A percentile compares a stretch with the other conserved stretches of the same genome.
Evolutionary conservation across 441 rosid genomes (phyloP).

Genomic region (Lepidium campestre): DNA sequence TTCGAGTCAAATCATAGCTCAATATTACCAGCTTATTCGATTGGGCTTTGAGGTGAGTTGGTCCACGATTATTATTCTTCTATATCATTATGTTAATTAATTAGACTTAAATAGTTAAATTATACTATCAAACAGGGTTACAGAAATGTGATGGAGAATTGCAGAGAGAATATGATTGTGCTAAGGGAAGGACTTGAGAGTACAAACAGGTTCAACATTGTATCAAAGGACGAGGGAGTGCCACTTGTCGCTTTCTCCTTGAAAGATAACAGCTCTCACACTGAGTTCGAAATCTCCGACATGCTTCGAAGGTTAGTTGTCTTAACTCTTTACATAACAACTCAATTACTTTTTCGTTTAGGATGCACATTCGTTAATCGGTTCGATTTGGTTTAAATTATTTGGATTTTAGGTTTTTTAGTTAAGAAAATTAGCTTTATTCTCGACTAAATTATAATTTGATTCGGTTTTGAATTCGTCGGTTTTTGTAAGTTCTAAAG

Average conservation of each 20-base stretch:
- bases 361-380: too few relatives aligned
- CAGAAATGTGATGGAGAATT: conserved; percentile 79
- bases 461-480: too few relatives aligned
- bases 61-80: background rate
- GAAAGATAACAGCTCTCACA: conserved; percentile 55
- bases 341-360: background rate
- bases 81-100: background rate
- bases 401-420: too few relatives aligned
- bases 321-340: background rate
- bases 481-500: too few relatives aligned
- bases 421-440: too few relatives aligned
- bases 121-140: conserved; percentile 41
- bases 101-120: background rate
- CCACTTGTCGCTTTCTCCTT: conserved; percentile 89
- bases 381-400: too few relatives aligned
- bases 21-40: conserved; percentile 82
- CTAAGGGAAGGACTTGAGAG: conserved; percentile 64
- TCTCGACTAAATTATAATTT: too few relatives aligned
- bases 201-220: conserved; percentile 60
- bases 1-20: conserved; percentile 91
- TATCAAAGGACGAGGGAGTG: conserved; percentile 78
- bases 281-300: conserved; percentile 69
- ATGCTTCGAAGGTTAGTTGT: conserved; percentile 43
- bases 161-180: conserved; percentile 59
- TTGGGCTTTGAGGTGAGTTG: conserved; percentile 62